Base-by-base conservation (phyloP, 495 filamentous ascomycete genomes). In the Podospora appendiculata region DNA sequence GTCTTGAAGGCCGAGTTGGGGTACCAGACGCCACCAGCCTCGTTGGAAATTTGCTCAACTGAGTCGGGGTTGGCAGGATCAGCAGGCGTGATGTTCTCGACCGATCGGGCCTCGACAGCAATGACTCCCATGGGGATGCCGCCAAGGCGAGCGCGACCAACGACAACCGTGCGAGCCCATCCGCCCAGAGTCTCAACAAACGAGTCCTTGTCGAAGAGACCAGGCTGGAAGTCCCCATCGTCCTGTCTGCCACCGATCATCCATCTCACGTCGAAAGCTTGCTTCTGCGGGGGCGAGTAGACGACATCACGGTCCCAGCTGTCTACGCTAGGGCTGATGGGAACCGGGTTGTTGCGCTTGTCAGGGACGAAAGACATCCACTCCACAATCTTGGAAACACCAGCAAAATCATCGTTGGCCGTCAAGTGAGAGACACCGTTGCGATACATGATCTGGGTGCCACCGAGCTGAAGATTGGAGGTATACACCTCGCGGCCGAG, bases 381-480 rank as follows among this genome's bases (percentile, higher is more conserved):
- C 60, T 95, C 85, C 32, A 97, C 87, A 64, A 98, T 97, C 83
- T 95, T 95, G 70, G 88, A 85, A 12, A 98, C 90, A 79, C 93
- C 93, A 56, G 90, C 90, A 53, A 97, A 97, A 77, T 98, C 93
- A 66, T 98, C 93, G 62, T 84, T 88, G 64, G 93, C 93, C 55
- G 92, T 96, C 86, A 97, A 88, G 75, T 98, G 93, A 8, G 94
- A 97, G 25, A 98, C 94, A 80, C 93, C 93, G 66, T 98, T 98
- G 75, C 86, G 92, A 82, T 98, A 97, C 93, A 98, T 98, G 79
- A 98, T 98, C 74, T 98, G 93, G 40, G 93, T 97, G 60, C 93
- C 93, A 82, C 93, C 93, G 55, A 98, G 87, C 77, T 98, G 93
- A 55, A 98, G 71, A 79, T 98, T 98, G 35, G 93, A 97, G 43